Conservation (phyloP, 345 rosid genomes). For the Moricandia moricandioides region DNA sequence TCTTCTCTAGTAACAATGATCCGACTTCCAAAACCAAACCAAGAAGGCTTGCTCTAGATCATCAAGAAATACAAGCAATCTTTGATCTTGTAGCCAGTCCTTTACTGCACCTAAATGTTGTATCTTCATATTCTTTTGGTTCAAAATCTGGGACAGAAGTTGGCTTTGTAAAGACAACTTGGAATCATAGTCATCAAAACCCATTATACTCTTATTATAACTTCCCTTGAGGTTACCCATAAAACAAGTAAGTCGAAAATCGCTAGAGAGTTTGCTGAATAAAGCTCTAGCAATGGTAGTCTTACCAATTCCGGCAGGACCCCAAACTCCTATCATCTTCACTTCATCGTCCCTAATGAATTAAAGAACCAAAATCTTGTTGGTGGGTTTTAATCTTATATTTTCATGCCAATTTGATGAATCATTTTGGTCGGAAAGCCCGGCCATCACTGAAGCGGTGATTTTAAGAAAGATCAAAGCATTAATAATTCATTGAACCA, state of each 20-base stretch:
- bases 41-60: background rate
- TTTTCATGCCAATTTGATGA: background rate
- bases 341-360: background rate
- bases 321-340: background rate
- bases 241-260: background rate
- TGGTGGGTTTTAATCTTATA: background rate
- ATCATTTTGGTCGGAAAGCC: background rate
- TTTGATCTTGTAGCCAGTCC: background rate
- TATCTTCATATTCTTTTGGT: background rate
- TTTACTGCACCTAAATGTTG: background rate
- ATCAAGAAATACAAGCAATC: background rate
- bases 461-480: background rate
- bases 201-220: background rate
- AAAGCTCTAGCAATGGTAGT: conserved; percentile 3
- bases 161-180: background rate
- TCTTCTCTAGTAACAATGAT: background rate
- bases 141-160: background rate
- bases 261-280: background rate
- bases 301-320: background rate
- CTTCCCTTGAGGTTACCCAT: background rate
- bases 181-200: background rate
- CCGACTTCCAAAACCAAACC: conserved; percentile 31
- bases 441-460: background rate
- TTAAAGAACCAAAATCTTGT: background rate
- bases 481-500: background rate